Percentiles rank a stretch among this genome's conserved stretches.
phyloP scores from a whole-genome alignment of 78 protist genomes.

The Dictyostelium intermedium region DNA sequence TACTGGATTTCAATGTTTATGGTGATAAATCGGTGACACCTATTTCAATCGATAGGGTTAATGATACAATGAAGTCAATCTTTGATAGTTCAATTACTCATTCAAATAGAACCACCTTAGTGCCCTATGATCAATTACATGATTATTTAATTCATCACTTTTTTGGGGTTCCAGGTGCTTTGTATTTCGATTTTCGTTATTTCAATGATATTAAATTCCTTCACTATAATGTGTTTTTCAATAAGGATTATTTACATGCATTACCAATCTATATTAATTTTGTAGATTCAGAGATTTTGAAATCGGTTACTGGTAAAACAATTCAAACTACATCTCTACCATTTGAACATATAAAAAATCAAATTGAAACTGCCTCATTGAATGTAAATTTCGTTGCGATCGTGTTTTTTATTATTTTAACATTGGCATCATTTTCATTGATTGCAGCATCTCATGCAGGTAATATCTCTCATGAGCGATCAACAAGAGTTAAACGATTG shows the following conservation, averaged over 20 bases:
- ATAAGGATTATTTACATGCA: neutral
- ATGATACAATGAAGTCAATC: neutral
- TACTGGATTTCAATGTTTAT: neutral
- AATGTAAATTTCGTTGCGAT: neutral
- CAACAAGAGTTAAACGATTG: neutral
- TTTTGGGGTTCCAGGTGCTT: neutral
- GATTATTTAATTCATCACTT: neutral
- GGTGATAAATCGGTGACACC: neutral
- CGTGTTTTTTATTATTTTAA: neutral
- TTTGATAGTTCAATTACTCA: neutral
- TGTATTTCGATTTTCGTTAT: neutral
- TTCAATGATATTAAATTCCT: neutral
- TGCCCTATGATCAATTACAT: neutral
- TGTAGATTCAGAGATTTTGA: neutral
- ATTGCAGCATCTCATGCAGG: neutral
- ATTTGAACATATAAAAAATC: neutral
- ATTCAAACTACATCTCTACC: neutral
- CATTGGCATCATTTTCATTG: conserved; percentile 3
- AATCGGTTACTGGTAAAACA: neutral
- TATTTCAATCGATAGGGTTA: neutral
- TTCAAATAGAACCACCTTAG: conserved; percentile 1
- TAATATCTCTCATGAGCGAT: neutral
- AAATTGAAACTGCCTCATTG: neutral
- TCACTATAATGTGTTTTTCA: conserved; percentile 7
- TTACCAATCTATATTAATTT: neutral